Conservation (phyloP, 345 rosid genomes). For the Chamaenerion angustifolium region DNA sequence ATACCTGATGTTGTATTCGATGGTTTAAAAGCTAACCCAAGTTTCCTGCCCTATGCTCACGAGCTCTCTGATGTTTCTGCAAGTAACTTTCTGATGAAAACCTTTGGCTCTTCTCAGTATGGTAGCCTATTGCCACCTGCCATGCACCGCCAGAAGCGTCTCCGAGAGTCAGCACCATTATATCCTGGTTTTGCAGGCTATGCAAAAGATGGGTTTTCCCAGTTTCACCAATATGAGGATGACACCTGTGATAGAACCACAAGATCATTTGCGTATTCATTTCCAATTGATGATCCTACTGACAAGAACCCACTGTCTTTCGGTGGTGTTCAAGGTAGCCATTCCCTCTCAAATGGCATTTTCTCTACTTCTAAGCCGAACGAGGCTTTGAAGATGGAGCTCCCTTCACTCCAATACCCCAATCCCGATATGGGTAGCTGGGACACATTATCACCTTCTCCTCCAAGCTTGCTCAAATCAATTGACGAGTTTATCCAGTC, state of each 20-base stretch:
- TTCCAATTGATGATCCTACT: conserved; percentile 37
- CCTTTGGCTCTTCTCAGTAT: conserved; percentile 42
- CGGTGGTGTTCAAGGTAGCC: conserved; percentile 54
- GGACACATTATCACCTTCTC: conserved; percentile 38
- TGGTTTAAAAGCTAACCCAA: conserved; percentile 39
- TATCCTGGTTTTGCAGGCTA: conserved; percentile 29
- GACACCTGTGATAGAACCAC: conserved; percentile 25
- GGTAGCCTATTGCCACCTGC: conserved; percentile 39
- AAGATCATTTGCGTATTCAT: conserved; percentile 33
- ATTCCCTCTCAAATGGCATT: conserved; percentile 69
- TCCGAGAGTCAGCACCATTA: conserved; percentile 38
- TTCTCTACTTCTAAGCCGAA: conserved; percentile 76
- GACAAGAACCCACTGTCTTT: conserved; percentile 28
- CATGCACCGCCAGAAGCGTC: conserved; percentile 44
- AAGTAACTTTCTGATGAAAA: conserved; percentile 49
- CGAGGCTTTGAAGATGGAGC: conserved; percentile 96
- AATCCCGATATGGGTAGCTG: conserved; percentile 67
- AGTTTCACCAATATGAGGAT: conserved; percentile 37
- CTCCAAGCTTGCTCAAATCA: conserved; percentile 55
- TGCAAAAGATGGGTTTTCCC: conserved; percentile 34
- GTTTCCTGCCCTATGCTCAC: conserved; percentile 40
- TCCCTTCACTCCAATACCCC: conserved; percentile 99
- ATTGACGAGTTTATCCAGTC: conserved; percentile 74
- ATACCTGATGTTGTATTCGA: conserved; percentile 60
- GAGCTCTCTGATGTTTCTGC: conserved; percentile 47